These are phyloP conservation scores for Pseudisothecium myosuroides DNA, from an alignment of 225 moss, liverwort and hornwort genomes.

Conservation along the genomic window DNA sequence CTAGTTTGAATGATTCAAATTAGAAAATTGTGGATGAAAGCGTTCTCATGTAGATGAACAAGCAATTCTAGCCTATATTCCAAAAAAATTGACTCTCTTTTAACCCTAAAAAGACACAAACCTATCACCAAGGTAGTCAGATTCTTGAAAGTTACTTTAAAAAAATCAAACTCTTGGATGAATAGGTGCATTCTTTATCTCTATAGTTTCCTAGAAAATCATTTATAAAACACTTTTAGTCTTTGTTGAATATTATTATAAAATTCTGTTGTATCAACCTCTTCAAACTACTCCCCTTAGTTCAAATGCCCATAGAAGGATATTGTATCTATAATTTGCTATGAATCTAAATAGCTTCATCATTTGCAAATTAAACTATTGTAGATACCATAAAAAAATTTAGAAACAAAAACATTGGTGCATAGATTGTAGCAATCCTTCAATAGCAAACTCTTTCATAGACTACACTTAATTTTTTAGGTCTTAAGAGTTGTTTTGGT, in stretches of 20 bases:
- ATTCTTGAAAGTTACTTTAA: too few species aligned
- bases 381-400: background rate
- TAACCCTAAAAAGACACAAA: too few species aligned
- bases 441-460: background rate
- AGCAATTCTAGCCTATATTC: too few species aligned
- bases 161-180: background rate
- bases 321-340: background rate
- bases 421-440: too few species aligned
- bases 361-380: background rate
- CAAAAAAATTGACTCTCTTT: too few species aligned
- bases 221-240: too few species aligned
- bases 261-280: background rate
- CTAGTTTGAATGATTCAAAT: too few species aligned
- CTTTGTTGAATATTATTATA: too few species aligned
- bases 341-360: background rate
- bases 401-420: background rate
- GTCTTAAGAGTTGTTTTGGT: background rate
- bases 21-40: too few species aligned
- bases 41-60: too few species aligned
- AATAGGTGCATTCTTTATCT: background rate
- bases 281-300: background rate
- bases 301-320: background rate
- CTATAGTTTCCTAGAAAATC: background rate
- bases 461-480: background rate
- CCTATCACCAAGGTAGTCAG: too few species aligned